Evolutionary conservation across 306 rosid genomes (phyloP), one percentile per base, ranked within the genome.

Genomic region (Begonia peltatifolia): DNA sequence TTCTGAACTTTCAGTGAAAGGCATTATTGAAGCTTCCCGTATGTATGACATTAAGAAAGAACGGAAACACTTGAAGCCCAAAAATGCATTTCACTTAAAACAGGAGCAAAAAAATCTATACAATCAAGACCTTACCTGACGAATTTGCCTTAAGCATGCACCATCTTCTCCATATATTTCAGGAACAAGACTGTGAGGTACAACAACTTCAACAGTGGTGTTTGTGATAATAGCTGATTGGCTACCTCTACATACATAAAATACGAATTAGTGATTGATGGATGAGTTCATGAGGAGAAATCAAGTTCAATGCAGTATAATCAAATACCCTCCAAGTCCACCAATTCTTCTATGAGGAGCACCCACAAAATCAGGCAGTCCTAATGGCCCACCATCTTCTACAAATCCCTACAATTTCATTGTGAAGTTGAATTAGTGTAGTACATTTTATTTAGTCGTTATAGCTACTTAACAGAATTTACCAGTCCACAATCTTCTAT

Each of bases 71-170:
- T 44, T 6, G n/a, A 44, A n/a, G 14, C 48, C 48, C 14, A 44
- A 44, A 44, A n/a, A 44, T 44, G 14, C 38, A 30, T 30, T 30
- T 30, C 38, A 44, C 6, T 44, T 44, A 44, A 44, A 44, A 10
- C 48, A 2, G 47, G 14, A 44, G 47, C 36, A 30, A 30, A 30
- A 30, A 30, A 30, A 30, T 30, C 36, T 4, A 30, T 2, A 4
- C 5, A 30, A 30, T 30, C 0, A 30, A 44, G 48, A 44, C 6
- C 14, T 44, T 72, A 86, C 99, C 94, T 86, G 81, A 36, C 85
- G 86, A 65, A 92, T 86, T 74, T 86, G 99, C 67, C 70, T 92
- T 75, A 92, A 69, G 75, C 99, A 92, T 79, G 83, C 96, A 63
- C 94, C 99, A 72, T 92, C 85, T 70, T 86, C 99, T 35, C 96